Conservation (phyloP, 2,329 filamentous ascomycete species). For the Ophiostoma perfectum region DNA sequence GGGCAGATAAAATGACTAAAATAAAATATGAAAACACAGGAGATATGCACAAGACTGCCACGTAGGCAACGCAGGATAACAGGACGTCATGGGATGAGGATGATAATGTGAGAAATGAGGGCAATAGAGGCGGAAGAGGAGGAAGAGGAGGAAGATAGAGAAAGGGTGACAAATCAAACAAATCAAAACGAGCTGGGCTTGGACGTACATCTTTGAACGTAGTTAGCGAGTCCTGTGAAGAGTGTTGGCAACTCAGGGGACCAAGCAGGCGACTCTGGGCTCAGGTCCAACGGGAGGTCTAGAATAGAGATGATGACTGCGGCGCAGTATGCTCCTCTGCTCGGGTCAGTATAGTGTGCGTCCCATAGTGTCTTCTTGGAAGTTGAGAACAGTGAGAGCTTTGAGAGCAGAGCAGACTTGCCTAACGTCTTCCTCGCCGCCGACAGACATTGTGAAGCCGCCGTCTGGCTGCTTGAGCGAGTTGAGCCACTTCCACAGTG, state of each 20-base stretch:
- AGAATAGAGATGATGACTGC: conserved; percentile 78
- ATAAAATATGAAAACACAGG: conserved; percentile 12
- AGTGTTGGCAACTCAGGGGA: conserved; percentile 58
- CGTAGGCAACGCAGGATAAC: conserved; percentile 16
- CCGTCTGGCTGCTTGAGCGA: conserved; percentile 79
- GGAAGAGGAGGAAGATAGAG: neutral
- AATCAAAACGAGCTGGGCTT: conserved; percentile 20
- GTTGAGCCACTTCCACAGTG: conserved; percentile 89
- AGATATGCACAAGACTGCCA: conserved; percentile 20
- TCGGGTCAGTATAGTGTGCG: too few species aligned
- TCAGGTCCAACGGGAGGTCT: conserved; percentile 71
- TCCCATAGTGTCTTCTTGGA: too few species aligned
- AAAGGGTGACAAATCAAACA: neutral
- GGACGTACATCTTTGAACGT: conserved; percentile 70
- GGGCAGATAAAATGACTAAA: neutral
- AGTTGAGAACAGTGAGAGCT: neutral
- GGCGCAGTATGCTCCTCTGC: conserved; percentile 80
- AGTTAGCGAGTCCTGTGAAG: conserved; percentile 68
- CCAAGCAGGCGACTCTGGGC: conserved; percentile 63
- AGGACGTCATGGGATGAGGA: neutral
- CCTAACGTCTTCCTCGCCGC: conserved; percentile 90
- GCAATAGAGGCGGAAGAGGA: too few species aligned
- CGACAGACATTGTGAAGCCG: conserved; percentile 80
- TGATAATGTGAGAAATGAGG: too few species aligned
- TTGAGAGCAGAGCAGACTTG: conserved; percentile 37